Base-by-base conservation (phyloP, 129 eudicot genomes). In the Silybum marianum region DNA sequence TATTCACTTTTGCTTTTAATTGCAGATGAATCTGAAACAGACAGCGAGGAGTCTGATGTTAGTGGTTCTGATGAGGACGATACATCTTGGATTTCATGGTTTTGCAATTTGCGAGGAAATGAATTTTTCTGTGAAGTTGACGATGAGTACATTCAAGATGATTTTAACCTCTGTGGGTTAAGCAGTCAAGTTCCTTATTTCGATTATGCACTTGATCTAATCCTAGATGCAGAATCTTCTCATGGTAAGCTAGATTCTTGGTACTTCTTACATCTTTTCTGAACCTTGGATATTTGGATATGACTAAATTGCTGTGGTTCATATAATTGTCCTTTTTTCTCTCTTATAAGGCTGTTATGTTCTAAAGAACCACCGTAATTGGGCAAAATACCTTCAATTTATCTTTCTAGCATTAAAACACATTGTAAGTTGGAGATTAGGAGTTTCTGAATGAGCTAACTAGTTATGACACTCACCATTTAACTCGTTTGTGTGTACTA, bases 61-160 rank as follows among this genome's bases (percentile, higher is more conserved):
- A 92, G 97, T 85, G 97, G 95, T 48, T 92, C 97, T 79, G 97
- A 92, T 21, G 97, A 91, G 84, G 97, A 92, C 5, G 97, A 92
- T 60, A 92, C 97, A 32, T 90, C 95, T 34, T 92, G 97, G 97
- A 90, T 92, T 81, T 90, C 97, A 84, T 92, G 97, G 97, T 92
- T 92, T 80, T 92, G 97, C 87, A 92, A 92, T 86, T 82, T 92
- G 87, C 82, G 95, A 65, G 97, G 97, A 84, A 92, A 92, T 78
- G 97, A 92, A 73, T 92, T 92, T 72, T 92, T 92, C 82, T 92
- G 97, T 71, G 97, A 92, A 83, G 97, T 92, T 81, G 94, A 92
- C 34, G 97, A 92, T 81, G 97, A 92, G 30, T 92, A 92, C 80
- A 90, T 92, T 44, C 97, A 92, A 85, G 97, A 92, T 78, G 97